phyloP scores from a whole-genome alignment of 2,329 filamentous ascomycete genomes.

The Dactylellina sp. region DNA sequence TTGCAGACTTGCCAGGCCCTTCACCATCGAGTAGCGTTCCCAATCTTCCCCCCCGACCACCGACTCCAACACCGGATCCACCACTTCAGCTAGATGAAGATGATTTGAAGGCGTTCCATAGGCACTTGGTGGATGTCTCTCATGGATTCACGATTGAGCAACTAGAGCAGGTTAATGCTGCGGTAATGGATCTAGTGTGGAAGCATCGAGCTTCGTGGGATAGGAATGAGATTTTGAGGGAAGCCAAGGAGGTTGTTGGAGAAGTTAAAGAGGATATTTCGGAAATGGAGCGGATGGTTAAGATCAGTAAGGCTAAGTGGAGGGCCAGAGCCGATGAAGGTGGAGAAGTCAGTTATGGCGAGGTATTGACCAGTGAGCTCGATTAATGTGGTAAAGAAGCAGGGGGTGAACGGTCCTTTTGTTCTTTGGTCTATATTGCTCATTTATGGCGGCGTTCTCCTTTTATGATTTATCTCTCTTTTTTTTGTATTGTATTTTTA shows the following conservation, averaged over 20 bases:
- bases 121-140: constrained; percentile 74
- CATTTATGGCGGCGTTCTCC: constrained; percentile 31
- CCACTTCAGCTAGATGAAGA: constrained; percentile 66
- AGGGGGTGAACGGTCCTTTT: neutral
- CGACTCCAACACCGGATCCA: constrained; percentile 19
- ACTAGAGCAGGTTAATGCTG: constrained; percentile 89
- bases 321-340: constrained; percentile 26
- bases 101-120: constrained; percentile 71
- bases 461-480: neutral
- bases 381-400: constrained; percentile 5
- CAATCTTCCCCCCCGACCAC: constrained; percentile 62
- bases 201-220: constrained; percentile 82
- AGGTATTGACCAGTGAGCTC: constrained; percentile 51
- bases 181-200: constrained; percentile 93
- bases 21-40: constrained; percentile 60
- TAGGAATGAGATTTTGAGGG: constrained; percentile 76
- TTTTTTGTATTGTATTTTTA: constrained; percentile 11
- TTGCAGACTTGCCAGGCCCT: constrained; percentile 54
- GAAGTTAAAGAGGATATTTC: constrained; percentile 78
- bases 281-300: constrained; percentile 65
- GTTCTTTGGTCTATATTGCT: constrained; percentile 1
- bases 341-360: constrained; percentile 45
- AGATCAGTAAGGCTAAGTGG: constrained; percentile 42
- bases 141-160: constrained; percentile 90
- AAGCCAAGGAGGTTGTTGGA: constrained; percentile 79